Base-by-base conservation (phyloP, 139 green algal species). In the Micromonas pusilla region DNA sequence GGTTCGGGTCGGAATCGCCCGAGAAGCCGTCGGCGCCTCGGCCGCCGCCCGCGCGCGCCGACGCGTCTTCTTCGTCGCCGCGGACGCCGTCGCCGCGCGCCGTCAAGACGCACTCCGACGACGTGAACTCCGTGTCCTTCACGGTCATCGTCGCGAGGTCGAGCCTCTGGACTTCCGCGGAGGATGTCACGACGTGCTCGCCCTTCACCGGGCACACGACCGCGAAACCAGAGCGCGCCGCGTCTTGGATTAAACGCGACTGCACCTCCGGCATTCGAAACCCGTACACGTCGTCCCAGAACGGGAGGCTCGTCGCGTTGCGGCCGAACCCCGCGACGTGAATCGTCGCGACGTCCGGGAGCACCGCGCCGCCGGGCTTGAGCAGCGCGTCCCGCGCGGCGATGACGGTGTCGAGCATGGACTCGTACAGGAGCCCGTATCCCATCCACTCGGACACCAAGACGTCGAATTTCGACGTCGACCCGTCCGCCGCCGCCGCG, bases 371-470 rank as follows among this genome's bases (percentile, higher is more conserved):
- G 2, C 91, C 94, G 0, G 93, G 91, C 57, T 88, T 90, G 38
- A 97, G 83, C 82, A 83, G 95, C 65, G 19, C 57, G 82, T 92
- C 87, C 0, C 90, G 81, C 2, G 89, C 90, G 36, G 83, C 31
- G 6, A 95, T 39, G 62, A 98, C 92, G 3, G 86, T 90, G 77
- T 92, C 86, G 52, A 98, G 86, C 95, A 99, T 99, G 72, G 84
- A 91, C 87, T 99, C 95, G 85, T 96, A 99, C 45, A 99, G 83
- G 77, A 99, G 86, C 1, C 86, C 93, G 85, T 98, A 98, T 28
- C 93, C 94, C 94, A 98, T 98, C 94, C 94, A 98, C 83, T 98
- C 94, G 74, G 81, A 91, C 23, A 98, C 91, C 28, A 98, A 37
- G 21, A 89, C 84, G 53, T 89, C 83, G 33, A 88, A 71, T 39